Percentiles rank a stretch among this genome's conserved stretches.
These are phyloP conservation scores for Piloderma croceum DNA, from an alignment of 768 basidiomycete species.

Conservation along the genomic window DNA sequence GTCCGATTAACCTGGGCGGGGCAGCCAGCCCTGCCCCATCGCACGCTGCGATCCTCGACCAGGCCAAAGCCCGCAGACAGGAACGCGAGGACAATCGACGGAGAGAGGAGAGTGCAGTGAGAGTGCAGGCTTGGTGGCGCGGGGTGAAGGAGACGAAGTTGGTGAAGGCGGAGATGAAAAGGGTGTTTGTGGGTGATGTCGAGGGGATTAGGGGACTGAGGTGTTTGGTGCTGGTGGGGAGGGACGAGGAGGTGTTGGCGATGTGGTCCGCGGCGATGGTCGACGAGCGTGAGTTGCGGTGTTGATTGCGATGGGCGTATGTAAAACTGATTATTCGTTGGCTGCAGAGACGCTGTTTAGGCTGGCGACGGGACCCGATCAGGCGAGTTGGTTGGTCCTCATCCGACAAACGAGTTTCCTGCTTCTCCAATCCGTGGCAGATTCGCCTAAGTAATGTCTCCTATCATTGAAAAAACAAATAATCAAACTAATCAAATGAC, in stretches of 20 bases:
- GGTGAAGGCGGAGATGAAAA: constrained; percentile 42
- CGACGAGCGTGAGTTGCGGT: constrained; percentile 19
- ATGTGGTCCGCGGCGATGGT: constrained; percentile 40
- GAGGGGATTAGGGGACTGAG: constrained; percentile 52
- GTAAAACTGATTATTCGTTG: too few species aligned
- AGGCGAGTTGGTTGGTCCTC: constrained; percentile 56
- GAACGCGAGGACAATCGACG: constrained; percentile 53
- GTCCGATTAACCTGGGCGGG: constrained; percentile 72
- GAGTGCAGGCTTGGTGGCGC: constrained; percentile 70
- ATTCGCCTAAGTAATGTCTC: constrained; percentile 42
- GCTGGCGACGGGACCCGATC: constrained; percentile 31
- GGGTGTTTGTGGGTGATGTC: constrained; percentile 47
- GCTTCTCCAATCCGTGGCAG: constrained; percentile 49
- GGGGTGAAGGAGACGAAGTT: constrained; percentile 38
- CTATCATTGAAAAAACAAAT: not conserved
- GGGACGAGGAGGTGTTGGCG: constrained; percentile 40
- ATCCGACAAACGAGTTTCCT: constrained; percentile 43
- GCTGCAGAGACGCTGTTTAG: constrained; percentile 36
- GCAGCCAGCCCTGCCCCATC: constrained; percentile 50
- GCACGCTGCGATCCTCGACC: constrained; percentile 52
- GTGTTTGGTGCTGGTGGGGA: constrained; percentile 58
- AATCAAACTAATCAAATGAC: constrained; percentile 1
- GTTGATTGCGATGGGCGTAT: not conserved
- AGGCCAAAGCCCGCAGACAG: constrained; percentile 53
- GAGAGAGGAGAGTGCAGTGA: constrained; percentile 51